phyloP scores from a whole-genome alignment of 2,329 filamentous ascomycete genomes.

The Microcyclospora pomicola region DNA sequence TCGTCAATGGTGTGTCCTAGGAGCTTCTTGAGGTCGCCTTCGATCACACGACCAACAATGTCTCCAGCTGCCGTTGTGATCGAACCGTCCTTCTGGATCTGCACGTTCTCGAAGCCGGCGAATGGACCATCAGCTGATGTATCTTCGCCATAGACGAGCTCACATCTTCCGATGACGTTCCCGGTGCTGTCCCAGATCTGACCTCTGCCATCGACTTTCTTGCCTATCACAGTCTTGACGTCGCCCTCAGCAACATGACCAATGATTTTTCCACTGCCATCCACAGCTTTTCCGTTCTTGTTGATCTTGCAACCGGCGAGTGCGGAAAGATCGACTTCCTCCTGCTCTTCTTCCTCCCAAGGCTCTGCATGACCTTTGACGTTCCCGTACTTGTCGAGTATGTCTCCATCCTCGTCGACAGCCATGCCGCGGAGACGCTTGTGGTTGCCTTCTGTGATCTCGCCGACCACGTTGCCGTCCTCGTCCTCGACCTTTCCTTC shows the following conservation, averaged over 20 bases:
- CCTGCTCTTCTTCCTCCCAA: conserved; percentile 30
- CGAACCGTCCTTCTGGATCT: conserved; percentile 44
- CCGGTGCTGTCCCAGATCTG: conserved; percentile 52
- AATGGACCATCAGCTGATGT: conserved; percentile 40
- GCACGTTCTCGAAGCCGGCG: conserved; percentile 43
- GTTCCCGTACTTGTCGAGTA: conserved; percentile 48
- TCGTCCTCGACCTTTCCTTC: conserved; percentile 62
- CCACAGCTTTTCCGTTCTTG: conserved; percentile 49
- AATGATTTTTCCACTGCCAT: conserved; percentile 43
- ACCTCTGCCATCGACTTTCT: conserved; percentile 48
- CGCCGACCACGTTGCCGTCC: conserved; percentile 54
- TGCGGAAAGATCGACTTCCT: conserved; percentile 41
- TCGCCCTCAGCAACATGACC: conserved; percentile 46
- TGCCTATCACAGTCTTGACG: conserved; percentile 41
- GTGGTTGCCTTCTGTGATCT: conserved; percentile 43
- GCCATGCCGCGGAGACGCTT: conserved; percentile 46
- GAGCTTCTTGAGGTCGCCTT: conserved; percentile 39
- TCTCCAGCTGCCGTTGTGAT: conserved; percentile 33
- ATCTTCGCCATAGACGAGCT: conserved; percentile 41
- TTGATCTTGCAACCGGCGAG: conserved; percentile 50
- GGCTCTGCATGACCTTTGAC: conserved; percentile 47
- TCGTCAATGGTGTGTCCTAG: conserved; percentile 37
- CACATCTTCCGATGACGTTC: conserved; percentile 45
- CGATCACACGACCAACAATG: conserved; percentile 36
- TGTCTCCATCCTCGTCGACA: conserved; percentile 50